These are phyloP conservation scores for Roridomyces roridus DNA, from an alignment of 768 basidiomycete species.

Conservation along the genomic window DNA sequence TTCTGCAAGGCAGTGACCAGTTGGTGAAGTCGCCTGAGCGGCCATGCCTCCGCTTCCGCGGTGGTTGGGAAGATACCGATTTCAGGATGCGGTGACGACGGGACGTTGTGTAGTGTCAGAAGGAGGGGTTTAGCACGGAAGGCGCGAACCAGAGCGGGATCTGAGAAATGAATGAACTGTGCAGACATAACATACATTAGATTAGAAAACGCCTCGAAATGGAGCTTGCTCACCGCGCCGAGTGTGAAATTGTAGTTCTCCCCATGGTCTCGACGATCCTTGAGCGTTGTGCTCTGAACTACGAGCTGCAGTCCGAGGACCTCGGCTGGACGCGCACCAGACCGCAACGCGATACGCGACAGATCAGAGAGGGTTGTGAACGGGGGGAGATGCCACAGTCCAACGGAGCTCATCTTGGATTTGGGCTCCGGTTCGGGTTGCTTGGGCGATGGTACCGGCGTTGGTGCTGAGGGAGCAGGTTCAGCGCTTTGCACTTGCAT, in stretches of 20 bases:
- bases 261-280: too few relatives aligned
- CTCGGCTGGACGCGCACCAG: background rate
- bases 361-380: conserved; percentile 10
- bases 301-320: background rate
- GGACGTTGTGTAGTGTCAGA: background rate
- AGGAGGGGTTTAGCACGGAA: conserved; percentile 9
- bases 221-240: background rate
- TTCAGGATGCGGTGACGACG: background rate
- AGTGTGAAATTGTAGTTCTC: background rate
- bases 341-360: conserved; percentile 10
- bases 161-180: conserved; percentile 12
- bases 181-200: background rate
- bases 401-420: too few relatives aligned
- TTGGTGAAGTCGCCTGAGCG: background rate
- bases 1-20: background rate
- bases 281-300: background rate
- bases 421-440: too few relatives aligned
- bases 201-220: background rate
- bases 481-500: too few relatives aligned
- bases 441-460: too few relatives aligned
- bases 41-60: background rate
- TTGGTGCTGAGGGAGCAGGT: too few relatives aligned
- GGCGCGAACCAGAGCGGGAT: background rate
- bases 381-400: background rate
- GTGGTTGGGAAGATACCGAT: background rate